Base-by-base conservation (phyloP, 495 filamentous ascomycete species). In the Penicillium verhagenii region DNA sequence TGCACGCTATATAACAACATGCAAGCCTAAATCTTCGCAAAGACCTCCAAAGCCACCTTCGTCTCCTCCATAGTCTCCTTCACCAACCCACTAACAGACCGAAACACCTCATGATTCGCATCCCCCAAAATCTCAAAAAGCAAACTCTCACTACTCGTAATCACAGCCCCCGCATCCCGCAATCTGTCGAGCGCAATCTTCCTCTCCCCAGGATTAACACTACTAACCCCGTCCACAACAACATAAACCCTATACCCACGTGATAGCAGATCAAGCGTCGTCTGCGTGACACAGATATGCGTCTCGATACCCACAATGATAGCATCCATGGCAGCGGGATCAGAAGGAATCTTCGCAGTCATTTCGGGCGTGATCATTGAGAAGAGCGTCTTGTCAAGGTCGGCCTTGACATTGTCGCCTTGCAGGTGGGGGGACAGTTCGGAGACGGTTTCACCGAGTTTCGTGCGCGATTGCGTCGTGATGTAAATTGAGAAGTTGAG, bases 271-370 rank as follows among this genome's bases (percentile, higher is more conserved):
- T 97, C 94, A 2, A 97, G 77, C 25, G 89, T 83, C 20, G 93
- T 97, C 76, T 97, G 93, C 56, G 89, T 90, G 3, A 98, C 85
- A 73, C 94, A 98, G 64, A 98, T 93, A 68, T 98, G 94, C 21
- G 82, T 80, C 71, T 98, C 94, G 63, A 98, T 96, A 9, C 94
- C 94, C 6, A 95, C 86, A 48, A 78, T 68, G 11, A 70, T 78
- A 35, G 64, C 72, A 54, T 73, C 71, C 7, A 73, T 51, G 20
- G 8, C 7, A n/a, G 54, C 50, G 0, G 51, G 52, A 3, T 53
- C 63, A 3, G 65, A 62, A 2, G 63, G 72, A 26, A 75, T 60
- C 2, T 68, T 45, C 4, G 68, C 63, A 14, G 63, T 68, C 23
- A 84, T 69, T 18, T 81, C 75, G 0, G 74, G 72, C 0, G 77